Evolutionary conservation across 2,329 filamentous ascomycete genomes (phyloP).

Genomic region (Chrysoporthe cubensis): DNA sequence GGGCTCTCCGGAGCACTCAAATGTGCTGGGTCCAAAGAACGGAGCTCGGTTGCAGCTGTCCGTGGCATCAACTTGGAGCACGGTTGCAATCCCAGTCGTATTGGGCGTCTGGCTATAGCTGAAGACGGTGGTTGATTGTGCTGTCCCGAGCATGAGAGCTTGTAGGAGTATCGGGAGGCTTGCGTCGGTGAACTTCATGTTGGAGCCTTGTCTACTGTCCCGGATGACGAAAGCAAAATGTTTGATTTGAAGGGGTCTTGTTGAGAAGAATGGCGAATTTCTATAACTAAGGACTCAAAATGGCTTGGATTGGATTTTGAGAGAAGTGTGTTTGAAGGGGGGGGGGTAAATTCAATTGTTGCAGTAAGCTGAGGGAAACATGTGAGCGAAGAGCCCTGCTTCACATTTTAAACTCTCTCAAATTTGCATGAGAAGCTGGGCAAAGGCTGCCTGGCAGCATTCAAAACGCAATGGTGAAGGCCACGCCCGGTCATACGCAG

Average conservation of each 20-base stretch:
- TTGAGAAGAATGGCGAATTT: too few relatives aligned
- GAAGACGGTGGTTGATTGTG: not conserved
- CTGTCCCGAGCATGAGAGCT: not conserved
- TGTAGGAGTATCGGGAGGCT: not conserved
- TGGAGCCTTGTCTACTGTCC: not conserved
- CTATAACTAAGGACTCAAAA: too few relatives aligned
- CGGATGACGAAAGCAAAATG: not conserved
- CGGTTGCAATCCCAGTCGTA: not conserved
- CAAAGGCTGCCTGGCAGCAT: not conserved
- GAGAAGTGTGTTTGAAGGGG: too few relatives aligned
- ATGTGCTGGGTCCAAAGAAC: conserved; percentile 5
- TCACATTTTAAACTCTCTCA: not conserved
- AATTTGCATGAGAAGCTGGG: not conserved
- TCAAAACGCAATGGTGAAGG: not conserved
- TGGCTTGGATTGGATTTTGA: too few relatives aligned
- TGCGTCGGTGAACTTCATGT: not conserved
- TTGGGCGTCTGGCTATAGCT: not conserved
- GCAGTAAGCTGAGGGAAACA: not conserved
- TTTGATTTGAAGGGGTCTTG: too few relatives aligned
- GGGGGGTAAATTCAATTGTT: too few relatives aligned
- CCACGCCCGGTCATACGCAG: not conserved
- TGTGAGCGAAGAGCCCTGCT: not conserved
- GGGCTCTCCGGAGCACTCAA: not conserved
- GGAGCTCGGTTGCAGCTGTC: not conserved
- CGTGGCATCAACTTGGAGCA: not conserved